Evolutionary conservation across 2,329 filamentous ascomycete genomes (phyloP).

Genomic region (Paracoccidioides brasiliensis): DNA sequence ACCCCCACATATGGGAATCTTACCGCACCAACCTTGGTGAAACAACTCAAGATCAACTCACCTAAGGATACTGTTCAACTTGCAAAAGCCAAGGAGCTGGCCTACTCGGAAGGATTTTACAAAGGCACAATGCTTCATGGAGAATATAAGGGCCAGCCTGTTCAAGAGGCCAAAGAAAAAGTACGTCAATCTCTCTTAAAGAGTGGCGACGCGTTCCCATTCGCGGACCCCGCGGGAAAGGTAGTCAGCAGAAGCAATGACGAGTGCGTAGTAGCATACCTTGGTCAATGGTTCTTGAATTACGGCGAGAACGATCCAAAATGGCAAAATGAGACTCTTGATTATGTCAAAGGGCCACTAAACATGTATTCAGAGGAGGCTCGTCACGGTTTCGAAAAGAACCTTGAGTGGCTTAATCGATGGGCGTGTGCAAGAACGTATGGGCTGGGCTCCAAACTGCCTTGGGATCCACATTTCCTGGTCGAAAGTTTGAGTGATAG

Average conservation of each 20-base stretch:
- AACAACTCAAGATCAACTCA: conserved; percentile 91
- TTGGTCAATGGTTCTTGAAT: conserved; percentile 97
- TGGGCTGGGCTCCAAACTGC: conserved; percentile 83
- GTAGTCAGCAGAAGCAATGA: conserved; percentile 83
- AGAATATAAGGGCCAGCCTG: conserved; percentile 74
- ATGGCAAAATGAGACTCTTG: conserved; percentile 66
- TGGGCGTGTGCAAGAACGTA: conserved; percentile 92
- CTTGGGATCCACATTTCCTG: conserved; percentile 82
- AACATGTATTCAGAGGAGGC: conserved; percentile 72
- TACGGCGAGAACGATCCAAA: conserved; percentile 72
- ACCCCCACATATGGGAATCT: conserved; percentile 81
- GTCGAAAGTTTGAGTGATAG: conserved; percentile 88
- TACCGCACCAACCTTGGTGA: conserved; percentile 68
- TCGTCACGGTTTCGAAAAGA: conserved; percentile 68
- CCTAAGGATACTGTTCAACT: conserved; percentile 89
- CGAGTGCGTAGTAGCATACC: conserved; percentile 80
- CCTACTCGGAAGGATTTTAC: conserved; percentile 97
- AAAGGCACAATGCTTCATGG: conserved; percentile 82
- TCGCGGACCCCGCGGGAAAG: conserved; percentile 82
- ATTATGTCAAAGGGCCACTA: conserved; percentile 58
- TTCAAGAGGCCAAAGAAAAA: conserved; percentile 76
- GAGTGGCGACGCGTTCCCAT: conserved; percentile 68
- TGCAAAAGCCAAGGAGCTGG: conserved; percentile 84
- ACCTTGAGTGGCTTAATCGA: conserved; percentile 82
- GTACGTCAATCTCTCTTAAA: conserved; percentile 68